phyloP scores from a whole-genome alignment of 805 yeast species.

The Wickerhamiella musiphila region DNA sequence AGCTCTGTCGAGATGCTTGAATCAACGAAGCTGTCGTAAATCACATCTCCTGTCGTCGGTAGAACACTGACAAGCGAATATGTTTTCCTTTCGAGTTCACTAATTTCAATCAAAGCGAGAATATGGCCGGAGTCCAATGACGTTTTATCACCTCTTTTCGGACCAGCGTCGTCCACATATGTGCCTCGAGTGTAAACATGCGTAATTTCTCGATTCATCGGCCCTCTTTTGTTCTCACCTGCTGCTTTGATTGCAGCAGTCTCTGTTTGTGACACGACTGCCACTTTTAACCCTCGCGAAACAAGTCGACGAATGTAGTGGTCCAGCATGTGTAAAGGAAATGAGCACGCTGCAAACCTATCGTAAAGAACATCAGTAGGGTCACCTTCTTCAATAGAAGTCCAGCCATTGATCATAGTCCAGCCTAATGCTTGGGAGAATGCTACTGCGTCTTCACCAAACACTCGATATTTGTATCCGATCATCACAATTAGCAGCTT shows the following conservation, averaged over 20 bases:
- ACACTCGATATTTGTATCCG: constrained; percentile 81
- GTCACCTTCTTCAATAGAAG: constrained; percentile 33
- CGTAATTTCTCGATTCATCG: constrained; percentile 53
- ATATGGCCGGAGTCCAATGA: constrained; percentile 16
- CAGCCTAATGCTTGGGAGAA: constrained; percentile 41
- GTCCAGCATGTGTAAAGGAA: constrained; percentile 63
- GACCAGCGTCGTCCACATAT: constrained; percentile 42
- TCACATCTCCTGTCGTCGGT: constrained; percentile 57
- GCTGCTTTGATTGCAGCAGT: constrained; percentile 53
- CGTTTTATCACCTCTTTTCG: constrained; percentile 8
- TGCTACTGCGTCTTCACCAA: constrained; percentile 63
- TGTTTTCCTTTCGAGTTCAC: constrained; percentile 4
- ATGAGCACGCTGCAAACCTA: constrained; percentile 65
- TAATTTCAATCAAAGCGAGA: constrained; percentile 8
- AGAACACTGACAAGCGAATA: constrained; percentile 45
- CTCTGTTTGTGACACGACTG: constrained; percentile 73
- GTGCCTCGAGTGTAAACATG: constrained; percentile 72
- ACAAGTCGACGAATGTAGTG: constrained; percentile 61
- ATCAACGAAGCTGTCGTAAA: constrained; percentile 57
- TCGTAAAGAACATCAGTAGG: constrained; percentile 33
- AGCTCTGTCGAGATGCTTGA: constrained; percentile 37
- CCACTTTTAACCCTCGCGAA: constrained; percentile 60
- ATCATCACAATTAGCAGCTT: constrained; percentile 69
- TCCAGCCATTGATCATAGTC: constrained; percentile 52
- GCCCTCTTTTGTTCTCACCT: constrained; percentile 32